Conservation (phyloP, 2,329 filamentous ascomycete species). For the Magnaporthiopsis incrustans region DNA sequence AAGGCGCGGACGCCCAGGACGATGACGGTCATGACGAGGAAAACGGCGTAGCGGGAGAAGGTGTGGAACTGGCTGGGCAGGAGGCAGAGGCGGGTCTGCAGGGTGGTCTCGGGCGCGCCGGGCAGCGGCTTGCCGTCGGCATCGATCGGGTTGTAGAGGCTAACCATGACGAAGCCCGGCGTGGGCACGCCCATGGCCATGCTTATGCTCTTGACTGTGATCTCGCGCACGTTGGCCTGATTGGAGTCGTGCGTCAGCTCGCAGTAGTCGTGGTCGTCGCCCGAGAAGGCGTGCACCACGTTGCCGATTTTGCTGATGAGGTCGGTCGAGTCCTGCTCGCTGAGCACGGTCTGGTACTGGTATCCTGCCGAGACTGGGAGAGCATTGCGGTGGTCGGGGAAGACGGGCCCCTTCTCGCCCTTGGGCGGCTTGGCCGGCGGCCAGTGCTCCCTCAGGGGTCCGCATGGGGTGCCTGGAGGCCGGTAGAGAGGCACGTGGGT, state of each 20-base stretch:
- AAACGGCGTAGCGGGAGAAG: conserved; percentile 67
- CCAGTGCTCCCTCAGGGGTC: conserved; percentile 75
- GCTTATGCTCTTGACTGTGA: conserved; percentile 90
- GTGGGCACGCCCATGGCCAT: conserved; percentile 93
- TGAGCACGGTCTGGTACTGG: conserved; percentile 94
- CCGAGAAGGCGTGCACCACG: conserved; percentile 80
- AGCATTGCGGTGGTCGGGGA: conserved; percentile 64
- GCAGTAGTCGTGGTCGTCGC: conserved; percentile 98
- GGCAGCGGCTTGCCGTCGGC: conserved; percentile 40
- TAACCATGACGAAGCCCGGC: conserved; percentile 81
- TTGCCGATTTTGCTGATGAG: conserved; percentile 74
- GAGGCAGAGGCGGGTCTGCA: conserved; percentile 86
- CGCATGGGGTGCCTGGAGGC: conserved; percentile 74
- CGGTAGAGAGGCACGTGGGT: conserved; percentile 89
- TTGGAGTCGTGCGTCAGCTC: conserved; percentile 71
- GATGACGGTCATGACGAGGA: conserved; percentile 47
- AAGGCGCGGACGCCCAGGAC: conserved; percentile 46
- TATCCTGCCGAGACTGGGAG: conserved; percentile 74
- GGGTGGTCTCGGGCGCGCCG: conserved; percentile 42
- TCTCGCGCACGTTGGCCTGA: conserved; percentile 62
- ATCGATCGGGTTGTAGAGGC: conserved; percentile 87
- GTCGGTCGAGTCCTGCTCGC: conserved; percentile 63
- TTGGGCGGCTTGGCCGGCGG: conserved; percentile 59
- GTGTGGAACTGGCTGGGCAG: conserved; percentile 81
- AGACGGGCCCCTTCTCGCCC: conserved; percentile 44